A percentile compares a stretch with the other conserved stretches of the same genome.
Conservation (phyloP, 2,329 filamentous ascomycete species). For the Helicocarpus griseus region DNA sequence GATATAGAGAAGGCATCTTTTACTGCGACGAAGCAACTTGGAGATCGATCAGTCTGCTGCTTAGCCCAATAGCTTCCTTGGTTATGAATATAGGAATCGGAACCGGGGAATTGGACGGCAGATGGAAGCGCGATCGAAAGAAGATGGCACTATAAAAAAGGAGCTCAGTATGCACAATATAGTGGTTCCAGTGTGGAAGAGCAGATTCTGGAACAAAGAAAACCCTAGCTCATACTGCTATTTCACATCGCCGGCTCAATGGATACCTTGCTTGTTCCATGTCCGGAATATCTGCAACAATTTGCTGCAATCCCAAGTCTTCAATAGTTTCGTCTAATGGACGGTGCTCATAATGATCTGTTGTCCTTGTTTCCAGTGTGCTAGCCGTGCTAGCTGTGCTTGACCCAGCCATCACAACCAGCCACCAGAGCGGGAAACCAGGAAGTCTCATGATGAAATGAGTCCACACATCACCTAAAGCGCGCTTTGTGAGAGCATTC, state of each 20-base stretch:
- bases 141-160: conserved; percentile 3
- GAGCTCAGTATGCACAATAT: not conserved
- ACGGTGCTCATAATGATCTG: not conserved
- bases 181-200: not conserved
- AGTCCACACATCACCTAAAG: no score
- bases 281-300: not conserved
- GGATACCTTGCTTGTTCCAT: not conserved
- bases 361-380: no score
- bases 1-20: not conserved
- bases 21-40: not conserved
- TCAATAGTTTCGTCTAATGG: conserved; percentile 4
- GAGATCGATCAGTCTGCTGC: not conserved
- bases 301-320: not conserved
- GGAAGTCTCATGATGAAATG: no score
- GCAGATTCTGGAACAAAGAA: not conserved
- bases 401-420: no score
- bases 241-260: not conserved
- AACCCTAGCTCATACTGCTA: not conserved
- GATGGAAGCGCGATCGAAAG: not conserved
- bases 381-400: no score
- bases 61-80: conserved; percentile 4
- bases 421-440: no score
- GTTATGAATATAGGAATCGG: not conserved
- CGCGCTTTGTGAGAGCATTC: no score
- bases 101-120: conserved; percentile 5